Percentiles rank a stretch among this genome's conserved stretches.
These are phyloP conservation scores for Astrothelium subdiscretum DNA, from an alignment of 495 filamentous ascomycete genomes.

Conservation along the genomic window DNA sequence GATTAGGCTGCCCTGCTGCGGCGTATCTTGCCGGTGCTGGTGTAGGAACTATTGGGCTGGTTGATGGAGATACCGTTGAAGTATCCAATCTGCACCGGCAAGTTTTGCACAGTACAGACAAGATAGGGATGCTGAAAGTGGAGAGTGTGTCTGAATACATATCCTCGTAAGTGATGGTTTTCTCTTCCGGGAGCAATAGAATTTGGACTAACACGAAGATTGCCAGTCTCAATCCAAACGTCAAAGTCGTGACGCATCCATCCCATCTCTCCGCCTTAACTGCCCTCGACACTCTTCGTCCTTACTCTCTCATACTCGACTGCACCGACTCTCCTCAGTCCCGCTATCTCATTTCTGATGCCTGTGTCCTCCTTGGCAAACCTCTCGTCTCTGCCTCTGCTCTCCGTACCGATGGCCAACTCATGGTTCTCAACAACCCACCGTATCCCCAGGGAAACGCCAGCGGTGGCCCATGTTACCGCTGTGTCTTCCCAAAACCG, in stretches of 20 bases:
- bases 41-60: conserved; percentile 68
- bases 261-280: conserved; percentile 51
- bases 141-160: conserved; percentile 63
- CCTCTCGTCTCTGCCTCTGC: conserved; percentile 83
- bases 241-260: conserved; percentile 48
- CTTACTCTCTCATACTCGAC: conserved; percentile 80
- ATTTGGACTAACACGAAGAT: neutral
- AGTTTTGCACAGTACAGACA: conserved; percentile 59
- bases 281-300: conserved; percentile 48
- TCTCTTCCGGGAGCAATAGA: neutral
- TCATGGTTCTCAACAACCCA: conserved; percentile 70
- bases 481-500: conserved; percentile 82
- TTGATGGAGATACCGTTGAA: conserved; percentile 83
- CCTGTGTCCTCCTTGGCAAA: conserved; percentile 66
- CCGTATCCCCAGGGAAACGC: conserved; percentile 39
- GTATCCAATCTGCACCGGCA: conserved; percentile 88
- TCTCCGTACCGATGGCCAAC: conserved; percentile 73
- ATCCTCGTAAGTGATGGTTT: conserved; percentile 38
- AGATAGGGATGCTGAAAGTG: conserved; percentile 71
- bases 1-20: conserved; percentile 83
- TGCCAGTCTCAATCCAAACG: conserved; percentile 54
- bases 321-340: conserved; percentile 88
- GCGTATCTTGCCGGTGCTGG: conserved; percentile 83
- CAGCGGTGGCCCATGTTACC: conserved; percentile 68
- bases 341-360: conserved; percentile 86